Evolutionary conservation across 495 filamentous ascomycete species (phyloP).

Genomic region (Corynascus novoguineensis): DNA sequence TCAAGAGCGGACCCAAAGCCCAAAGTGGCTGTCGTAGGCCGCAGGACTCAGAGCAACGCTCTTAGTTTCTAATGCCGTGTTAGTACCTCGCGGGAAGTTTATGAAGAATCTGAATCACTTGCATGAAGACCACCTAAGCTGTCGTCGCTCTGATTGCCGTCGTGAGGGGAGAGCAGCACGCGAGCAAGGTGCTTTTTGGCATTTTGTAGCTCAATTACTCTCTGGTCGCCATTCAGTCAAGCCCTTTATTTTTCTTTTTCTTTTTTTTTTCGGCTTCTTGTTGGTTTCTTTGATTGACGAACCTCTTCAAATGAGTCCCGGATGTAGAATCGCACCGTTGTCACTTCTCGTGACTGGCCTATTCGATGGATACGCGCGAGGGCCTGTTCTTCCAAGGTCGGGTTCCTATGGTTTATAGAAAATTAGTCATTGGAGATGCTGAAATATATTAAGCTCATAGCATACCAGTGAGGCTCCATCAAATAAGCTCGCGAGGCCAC

Average conservation of each 20-base stretch:
- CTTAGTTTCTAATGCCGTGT: constrained; percentile 3
- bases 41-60: constrained; percentile 2
- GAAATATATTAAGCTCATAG: neutral
- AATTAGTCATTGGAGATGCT: neutral
- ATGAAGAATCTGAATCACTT: neutral
- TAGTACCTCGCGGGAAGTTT: neutral
- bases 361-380: constrained; percentile 36
- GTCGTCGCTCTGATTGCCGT: neutral
- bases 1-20: no score
- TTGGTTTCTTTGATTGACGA: neutral
- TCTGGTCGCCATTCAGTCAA: neutral
- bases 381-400: constrained; percentile 40
- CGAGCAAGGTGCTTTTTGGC: neutral
- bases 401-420: constrained; percentile 27
- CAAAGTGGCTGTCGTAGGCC: no score
- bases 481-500: constrained; percentile 38
- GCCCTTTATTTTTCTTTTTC: neutral
- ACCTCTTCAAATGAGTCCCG: constrained; percentile 38
- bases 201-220: constrained; percentile 6
- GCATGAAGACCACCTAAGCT: constrained; percentile 1
- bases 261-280: no score
- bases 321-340: constrained; percentile 34
- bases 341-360: constrained; percentile 36
- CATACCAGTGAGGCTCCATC: constrained; percentile 38
- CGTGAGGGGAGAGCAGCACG: constrained; percentile 4